Base-by-base conservation (phyloP, 768 basidiomycete genomes). In the Trametes elegans region DNA sequence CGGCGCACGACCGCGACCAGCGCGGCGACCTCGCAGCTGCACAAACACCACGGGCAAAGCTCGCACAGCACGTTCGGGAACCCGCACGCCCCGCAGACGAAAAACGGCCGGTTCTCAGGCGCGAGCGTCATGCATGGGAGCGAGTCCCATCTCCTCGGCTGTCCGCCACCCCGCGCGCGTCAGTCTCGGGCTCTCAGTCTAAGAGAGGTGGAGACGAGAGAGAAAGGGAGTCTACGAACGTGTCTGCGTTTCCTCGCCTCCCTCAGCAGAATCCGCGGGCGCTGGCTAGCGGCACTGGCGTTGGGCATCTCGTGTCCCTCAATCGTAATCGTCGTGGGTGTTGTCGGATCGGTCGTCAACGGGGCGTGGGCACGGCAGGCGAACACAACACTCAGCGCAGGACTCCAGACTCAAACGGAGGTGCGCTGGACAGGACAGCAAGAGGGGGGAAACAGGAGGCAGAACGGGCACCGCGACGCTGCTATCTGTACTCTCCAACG, bases 141-240 rank as follows among this genome's bases (percentile, higher is more conserved):
- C 16, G 67, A 68, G 18, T 61, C 64, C 49, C 59, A 68, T 24
- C 59, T 56, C 39, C 57, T 63, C 13, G 62, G 61, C 66, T 68
- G 50, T 24, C 42, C 36, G 10, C 28, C 27, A 44, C 16, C 38
- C 4, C 31, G 50, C 32, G 26, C 16, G 39, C 19, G 28, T 29
- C 28, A n/a, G n/a, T 35, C 32, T 44, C 42, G 43, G 47, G 19
- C 34, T 43, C 36, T 21, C 26, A 21, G 16, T 7, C 35, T 29
- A 38, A 28, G 32, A 29, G 14, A 32, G 40, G 10, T 19, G 32
- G 36, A 19, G 29, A 26, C 29, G 23, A 26, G 24, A 34, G 19
- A 5, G 36, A 39, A 39, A 18, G 26, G 24, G 31, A 34, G 29
- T 42, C 40, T 29, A 59, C 63, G 51, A 50, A 64, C 63, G 28